Conservation (phyloP, 192 early-diverging fungal genomes). For the Nowakowskiella sp. region DNA sequence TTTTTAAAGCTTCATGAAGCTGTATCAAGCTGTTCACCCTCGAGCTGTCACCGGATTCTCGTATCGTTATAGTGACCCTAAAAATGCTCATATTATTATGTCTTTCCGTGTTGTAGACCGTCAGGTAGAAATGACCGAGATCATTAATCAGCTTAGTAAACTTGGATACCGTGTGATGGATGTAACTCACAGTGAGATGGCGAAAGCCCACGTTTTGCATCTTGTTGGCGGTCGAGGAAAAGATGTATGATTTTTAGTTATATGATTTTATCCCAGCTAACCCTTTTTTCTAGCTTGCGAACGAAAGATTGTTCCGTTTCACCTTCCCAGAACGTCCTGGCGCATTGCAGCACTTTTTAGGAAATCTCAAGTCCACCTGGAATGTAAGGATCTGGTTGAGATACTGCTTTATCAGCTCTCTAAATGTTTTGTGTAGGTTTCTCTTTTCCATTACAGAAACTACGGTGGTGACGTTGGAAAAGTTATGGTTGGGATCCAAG, state of each 20-base stretch:
- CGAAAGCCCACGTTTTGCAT: slow-evolving; percentile 93
- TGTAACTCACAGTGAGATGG: slow-evolving; percentile 83
- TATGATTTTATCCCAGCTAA: not conserved
- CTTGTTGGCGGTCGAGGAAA: slow-evolving; percentile 78
- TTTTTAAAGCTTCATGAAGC: slow-evolving; percentile 53
- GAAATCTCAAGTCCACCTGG: slow-evolving; percentile 37
- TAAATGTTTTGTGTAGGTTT: slow-evolving; percentile 41
- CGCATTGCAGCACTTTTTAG: slow-evolving; percentile 84
- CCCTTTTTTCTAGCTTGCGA: slow-evolving; percentile 33
- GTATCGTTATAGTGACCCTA: slow-evolving; percentile 71
- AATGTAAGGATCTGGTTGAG: slow-evolving; percentile 19
- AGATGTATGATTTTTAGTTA: slow-evolving; percentile 18
- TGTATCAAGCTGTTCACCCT: slow-evolving; percentile 73
- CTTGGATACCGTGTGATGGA: slow-evolving; percentile 69
- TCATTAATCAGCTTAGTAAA: slow-evolving; percentile 52
- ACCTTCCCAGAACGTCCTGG: slow-evolving; percentile 95
- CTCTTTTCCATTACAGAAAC: slow-evolving; percentile 95
- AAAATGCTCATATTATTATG: slow-evolving; percentile 81
- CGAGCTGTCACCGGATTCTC: slow-evolving; percentile 88
- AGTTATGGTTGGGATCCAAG: slow-evolving; percentile 90
- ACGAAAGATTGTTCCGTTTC: slow-evolving; percentile 90
- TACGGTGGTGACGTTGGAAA: slow-evolving; percentile 91
- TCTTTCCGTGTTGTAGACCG: slow-evolving; percentile 74
- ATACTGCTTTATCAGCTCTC: not conserved
- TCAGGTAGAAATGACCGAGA: slow-evolving; percentile 54